Conservation (phyloP, 2,329 filamentous ascomycete species). For the Drechslera avenae region DNA sequence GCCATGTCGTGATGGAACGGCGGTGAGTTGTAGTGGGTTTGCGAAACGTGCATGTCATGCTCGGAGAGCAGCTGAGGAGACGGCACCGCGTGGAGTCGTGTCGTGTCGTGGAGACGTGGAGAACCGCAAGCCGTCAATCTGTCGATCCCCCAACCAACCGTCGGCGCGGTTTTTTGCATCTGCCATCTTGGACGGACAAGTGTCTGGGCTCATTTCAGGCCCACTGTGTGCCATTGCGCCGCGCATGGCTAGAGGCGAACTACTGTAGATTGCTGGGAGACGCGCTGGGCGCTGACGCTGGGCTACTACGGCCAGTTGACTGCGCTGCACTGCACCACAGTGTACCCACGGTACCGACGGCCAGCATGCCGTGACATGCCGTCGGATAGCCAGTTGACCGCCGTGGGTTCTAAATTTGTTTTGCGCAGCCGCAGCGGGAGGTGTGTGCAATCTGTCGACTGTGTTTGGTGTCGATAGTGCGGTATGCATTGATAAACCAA, state of each 20-base stretch:
- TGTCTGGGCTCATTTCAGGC: slow-evolving; percentile 13
- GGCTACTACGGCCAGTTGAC: slow-evolving; percentile 14
- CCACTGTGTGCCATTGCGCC: slow-evolving; percentile 21
- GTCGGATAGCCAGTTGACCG: slow-evolving; percentile 13
- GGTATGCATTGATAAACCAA: slow-evolving; percentile 23
- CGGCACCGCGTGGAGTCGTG: slow-evolving; percentile 2
- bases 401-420: slow-evolving; percentile 6
- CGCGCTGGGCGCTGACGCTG: slow-evolving; percentile 20
- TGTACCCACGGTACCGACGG: slow-evolving; percentile 7
- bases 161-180: not conserved
- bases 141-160: slow-evolving; percentile 18
- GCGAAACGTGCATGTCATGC: no score
- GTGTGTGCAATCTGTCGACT: not conserved
- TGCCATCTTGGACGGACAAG: slow-evolving; percentile 2
- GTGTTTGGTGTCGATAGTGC: slow-evolving; percentile 1
- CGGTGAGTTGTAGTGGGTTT: no score
- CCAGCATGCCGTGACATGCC: slow-evolving; percentile 8
- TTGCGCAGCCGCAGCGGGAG: slow-evolving; percentile 7
- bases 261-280: slow-evolving; percentile 12
- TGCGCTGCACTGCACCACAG: no score
- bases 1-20: not conserved
- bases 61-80: not conserved
- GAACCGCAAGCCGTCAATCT: slow-evolving; percentile 2
- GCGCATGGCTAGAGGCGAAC: slow-evolving; percentile 14
- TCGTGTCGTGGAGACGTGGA: slow-evolving; percentile 3